Evolutionary conservation across 371 early-diverging fungal genomes (phyloP).

Genomic region (Mortierella sp.): DNA sequence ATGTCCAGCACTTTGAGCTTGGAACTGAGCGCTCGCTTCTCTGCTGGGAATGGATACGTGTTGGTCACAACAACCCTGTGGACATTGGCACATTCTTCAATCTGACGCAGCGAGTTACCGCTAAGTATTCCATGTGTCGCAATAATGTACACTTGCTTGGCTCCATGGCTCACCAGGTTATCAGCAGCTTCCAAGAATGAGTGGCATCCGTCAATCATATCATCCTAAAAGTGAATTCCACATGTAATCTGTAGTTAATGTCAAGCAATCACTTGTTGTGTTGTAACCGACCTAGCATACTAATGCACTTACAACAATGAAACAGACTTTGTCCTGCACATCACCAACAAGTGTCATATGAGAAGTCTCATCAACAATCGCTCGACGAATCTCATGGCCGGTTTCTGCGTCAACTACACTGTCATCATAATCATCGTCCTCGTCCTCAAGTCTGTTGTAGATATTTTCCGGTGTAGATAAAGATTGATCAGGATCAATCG

Average conservation of each 20-base stretch:
- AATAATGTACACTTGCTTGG: slow-evolving; percentile 89
- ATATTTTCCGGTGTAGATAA: slow-evolving; percentile 2
- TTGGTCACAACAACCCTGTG: slow-evolving; percentile 90
- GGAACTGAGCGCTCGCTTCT: slow-evolving; percentile 70
- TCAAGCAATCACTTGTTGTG: background rate
- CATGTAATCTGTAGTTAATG: background rate
- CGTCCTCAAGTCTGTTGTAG: slow-evolving; percentile 83
- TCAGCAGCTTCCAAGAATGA: slow-evolving; percentile 95
- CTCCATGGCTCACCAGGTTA: slow-evolving; percentile 87
- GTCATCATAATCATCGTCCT: slow-evolving; percentile 64
- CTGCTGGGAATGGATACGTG: slow-evolving; percentile 87
- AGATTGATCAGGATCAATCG: slow-evolving; percentile 69
- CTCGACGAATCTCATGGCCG: slow-evolving; percentile 37
- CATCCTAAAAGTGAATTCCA: slow-evolving; percentile 77
- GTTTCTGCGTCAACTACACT: slow-evolving; percentile 58
- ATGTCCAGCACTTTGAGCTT: slow-evolving; percentile 89
- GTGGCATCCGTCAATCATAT: slow-evolving; percentile 88
- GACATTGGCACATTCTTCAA: slow-evolving; percentile 88
- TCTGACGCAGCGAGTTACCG: slow-evolving; percentile 85
- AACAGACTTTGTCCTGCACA: slow-evolving; percentile 87
- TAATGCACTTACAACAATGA: slow-evolving; percentile 80
- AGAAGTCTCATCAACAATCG: slow-evolving; percentile 46
- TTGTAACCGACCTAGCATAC: too few relatives aligned
- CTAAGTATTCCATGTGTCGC: slow-evolving; percentile 96
- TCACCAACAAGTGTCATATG: slow-evolving; percentile 91